phyloP scores from a whole-genome alignment of 1,284 basidiomycete genomes.

The Stygiomarasmius scandens region DNA sequence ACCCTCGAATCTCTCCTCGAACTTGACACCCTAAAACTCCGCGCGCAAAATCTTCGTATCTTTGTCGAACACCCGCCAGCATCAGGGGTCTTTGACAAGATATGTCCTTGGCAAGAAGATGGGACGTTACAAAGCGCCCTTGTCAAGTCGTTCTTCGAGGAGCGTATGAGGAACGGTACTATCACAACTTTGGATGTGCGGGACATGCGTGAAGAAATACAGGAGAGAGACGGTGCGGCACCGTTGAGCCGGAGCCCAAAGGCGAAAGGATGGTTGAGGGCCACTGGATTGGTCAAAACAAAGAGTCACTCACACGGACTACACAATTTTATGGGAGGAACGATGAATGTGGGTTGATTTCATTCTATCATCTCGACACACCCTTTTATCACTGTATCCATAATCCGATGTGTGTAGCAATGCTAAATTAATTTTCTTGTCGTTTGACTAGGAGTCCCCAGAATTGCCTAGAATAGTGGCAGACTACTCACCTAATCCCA shows the following conservation, averaged over 20 bases:
- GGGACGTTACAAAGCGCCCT: constrained; percentile 28
- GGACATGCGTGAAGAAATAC: constrained; percentile 18
- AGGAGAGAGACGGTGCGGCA: neutral
- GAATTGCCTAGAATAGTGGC: too few relatives aligned
- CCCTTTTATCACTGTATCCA: too few relatives aligned
- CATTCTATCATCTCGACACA: too few relatives aligned
- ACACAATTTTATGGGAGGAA: too few relatives aligned
- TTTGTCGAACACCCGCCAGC: constrained; percentile 29
- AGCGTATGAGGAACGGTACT: constrained; percentile 21
- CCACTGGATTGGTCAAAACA: neutral
- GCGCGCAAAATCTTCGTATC: constrained; percentile 23
- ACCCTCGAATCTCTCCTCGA: constrained; percentile 29
- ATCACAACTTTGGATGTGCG: constrained; percentile 28
- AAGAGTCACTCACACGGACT: neutral
- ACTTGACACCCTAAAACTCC: constrained; percentile 27
- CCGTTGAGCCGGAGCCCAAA: neutral
- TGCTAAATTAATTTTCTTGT: too few relatives aligned
- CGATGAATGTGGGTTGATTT: too few relatives aligned
- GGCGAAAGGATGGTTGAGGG: neutral
- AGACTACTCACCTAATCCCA: too few relatives aligned
- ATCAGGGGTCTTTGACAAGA: constrained; percentile 26
- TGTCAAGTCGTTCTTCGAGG: constrained; percentile 26
- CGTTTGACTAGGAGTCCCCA: too few relatives aligned
- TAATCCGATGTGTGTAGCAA: too few relatives aligned
- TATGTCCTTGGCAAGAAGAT: constrained; percentile 29